Evolutionary conservation across 129 eudicot species (phyloP), one percentile per base, ranked within the genome.

Genomic region (Flaveria trinervia): DNA sequence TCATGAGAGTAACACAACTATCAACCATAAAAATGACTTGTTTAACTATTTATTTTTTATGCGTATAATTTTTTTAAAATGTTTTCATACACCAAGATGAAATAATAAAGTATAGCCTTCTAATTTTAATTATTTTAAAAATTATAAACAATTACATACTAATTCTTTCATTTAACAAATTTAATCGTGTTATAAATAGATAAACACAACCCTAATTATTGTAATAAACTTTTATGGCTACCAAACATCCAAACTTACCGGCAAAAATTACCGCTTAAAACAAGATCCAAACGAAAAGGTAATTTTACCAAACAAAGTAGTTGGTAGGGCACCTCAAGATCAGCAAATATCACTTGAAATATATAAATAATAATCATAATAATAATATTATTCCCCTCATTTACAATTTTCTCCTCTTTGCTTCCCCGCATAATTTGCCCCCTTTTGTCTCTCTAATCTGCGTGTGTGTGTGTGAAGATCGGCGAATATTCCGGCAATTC

Each of bases 361-460:
- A 56, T 55, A 57, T 59, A 9, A 20, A 23, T 39, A 20, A 26
- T 26, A 5, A 3, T 36, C 5, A 5, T 4, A 36, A 5, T 36
- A 36, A 30, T 44, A 56, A 25, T 41, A 30, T 4, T 30, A 30
- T 4, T 28, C 33, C 49, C 41, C n/a, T 60, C 30, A 30, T 70
- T 30, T 60, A 13, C 33, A 23, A 17, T 49, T 52, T 77, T 70
- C 43, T 68, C 52, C 33, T 20, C 80, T 28, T 25, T 68, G 48
- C 51, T 82, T 80, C 83, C 87, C 90, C 85, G 87, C 90, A 86
- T 83, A 62, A 51, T 70, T 79, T 82, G 80, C 73, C 82, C 70
- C 65, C 54, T 45, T 74, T 62, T 67, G 68, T 73, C 71, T 71
- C 77, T 75, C 72, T 71, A 74, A 36, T 54, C 70, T 45, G 36